Conservation (phyloP, 768 basidiomycete species). For the Leucocoprinus sp. region DNA sequence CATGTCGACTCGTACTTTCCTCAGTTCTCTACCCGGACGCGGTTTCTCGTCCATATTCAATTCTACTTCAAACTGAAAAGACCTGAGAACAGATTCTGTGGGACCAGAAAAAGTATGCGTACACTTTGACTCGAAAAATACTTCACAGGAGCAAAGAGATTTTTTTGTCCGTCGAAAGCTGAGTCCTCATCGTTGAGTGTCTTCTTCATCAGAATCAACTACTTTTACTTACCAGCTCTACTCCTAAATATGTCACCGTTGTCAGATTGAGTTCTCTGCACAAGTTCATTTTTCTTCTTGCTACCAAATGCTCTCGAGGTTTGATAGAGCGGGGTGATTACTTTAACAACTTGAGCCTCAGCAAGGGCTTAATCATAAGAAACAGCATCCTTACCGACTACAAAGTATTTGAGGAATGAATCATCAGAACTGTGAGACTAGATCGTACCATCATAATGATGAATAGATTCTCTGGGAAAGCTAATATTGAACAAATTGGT, state of each 20-base stretch:
- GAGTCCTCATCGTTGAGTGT: background rate
- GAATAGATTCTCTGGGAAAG: conserved; percentile 1
- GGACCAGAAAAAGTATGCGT: background rate
- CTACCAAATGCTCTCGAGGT: conserved; percentile 15
- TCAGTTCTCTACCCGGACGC: background rate
- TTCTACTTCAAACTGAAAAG: background rate
- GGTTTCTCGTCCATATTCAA: background rate
- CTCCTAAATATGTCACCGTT: conserved; percentile 19
- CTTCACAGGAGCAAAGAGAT: conserved; percentile 20
- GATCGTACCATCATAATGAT: conserved; percentile 7
- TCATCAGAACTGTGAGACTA: no score
- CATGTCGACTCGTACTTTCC: conserved; percentile 14
- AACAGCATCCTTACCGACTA: conserved; percentile 5
- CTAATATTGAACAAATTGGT: conserved; percentile 6
- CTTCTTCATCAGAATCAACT: background rate
- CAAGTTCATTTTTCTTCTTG: conserved; percentile 22
- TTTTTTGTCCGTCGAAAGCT: conserved; percentile 29
- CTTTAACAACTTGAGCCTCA: conserved; percentile 10
- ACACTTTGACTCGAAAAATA: conserved; percentile 14
- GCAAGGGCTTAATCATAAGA: background rate
- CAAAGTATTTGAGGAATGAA: background rate
- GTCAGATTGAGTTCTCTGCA: conserved; percentile 23
- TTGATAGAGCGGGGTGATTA: conserved; percentile 18
- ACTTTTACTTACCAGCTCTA: conserved; percentile 19
- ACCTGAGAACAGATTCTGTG: background rate